Percentiles rank a stretch among this genome's conserved stretches.
Evolutionary conservation across 2,329 filamentous ascomycete genomes (phyloP).

Genomic region (Colletotrichum sansevieriae): DNA sequence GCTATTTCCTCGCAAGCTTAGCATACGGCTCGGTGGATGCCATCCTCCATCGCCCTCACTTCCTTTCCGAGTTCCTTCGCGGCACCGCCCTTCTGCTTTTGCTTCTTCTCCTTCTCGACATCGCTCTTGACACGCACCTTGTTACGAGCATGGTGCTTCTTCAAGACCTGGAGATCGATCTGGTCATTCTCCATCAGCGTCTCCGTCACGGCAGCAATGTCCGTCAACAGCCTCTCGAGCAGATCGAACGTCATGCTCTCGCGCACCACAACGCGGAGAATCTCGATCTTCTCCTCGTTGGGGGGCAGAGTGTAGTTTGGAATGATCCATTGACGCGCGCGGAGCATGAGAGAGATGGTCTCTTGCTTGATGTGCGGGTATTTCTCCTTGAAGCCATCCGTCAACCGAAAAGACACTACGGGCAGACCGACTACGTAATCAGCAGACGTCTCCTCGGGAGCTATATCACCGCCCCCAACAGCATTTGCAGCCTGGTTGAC

Average conservation of each 20-base stretch:
- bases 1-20: conserved; percentile 31
- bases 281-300: conserved; percentile 71
- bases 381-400: conserved; percentile 70
- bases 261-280: conserved; percentile 75
- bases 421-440: conserved; percentile 75
- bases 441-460: conserved; percentile 60
- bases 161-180: conserved; percentile 40
- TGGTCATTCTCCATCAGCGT: conserved; percentile 61
- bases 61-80: conserved; percentile 10
- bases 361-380: conserved; percentile 76
- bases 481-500: conserved; percentile 53
- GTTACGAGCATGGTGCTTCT: conserved; percentile 33
- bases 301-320: conserved; percentile 78
- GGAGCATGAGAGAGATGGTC: conserved; percentile 70
- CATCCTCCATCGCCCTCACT: conserved; percentile 42
- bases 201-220: conserved; percentile 73
- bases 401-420: conserved; percentile 76
- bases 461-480: conserved; percentile 52
- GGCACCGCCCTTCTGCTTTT: conserved; percentile 16
- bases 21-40: conserved; percentile 50
- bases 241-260: conserved; percentile 78
- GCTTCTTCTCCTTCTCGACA: conserved; percentile 35
- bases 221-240: conserved; percentile 71
- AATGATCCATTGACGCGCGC: conserved; percentile 78
- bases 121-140: conserved; percentile 34